Base-by-base conservation (phyloP, 768 basidiomycete species). In the Kwoniella bestiolae region DNA sequence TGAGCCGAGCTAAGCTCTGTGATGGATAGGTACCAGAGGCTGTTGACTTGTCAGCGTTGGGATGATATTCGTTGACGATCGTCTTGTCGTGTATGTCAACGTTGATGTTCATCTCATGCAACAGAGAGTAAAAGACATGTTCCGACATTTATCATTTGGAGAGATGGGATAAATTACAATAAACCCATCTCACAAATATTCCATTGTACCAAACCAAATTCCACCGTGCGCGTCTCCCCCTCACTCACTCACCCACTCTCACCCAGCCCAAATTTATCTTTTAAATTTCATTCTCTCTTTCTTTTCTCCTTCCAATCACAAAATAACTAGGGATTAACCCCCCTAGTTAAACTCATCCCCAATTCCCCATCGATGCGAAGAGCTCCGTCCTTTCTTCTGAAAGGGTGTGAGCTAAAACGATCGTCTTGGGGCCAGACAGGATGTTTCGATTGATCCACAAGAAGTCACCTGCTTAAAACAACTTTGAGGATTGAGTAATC, bases 391-490 rank as follows among this genome's bases (percentile, higher is more conserved):
- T 60, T 29, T 28, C 23, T 9, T n/a, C n/a, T n/a, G n/a, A n/a
- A n/a, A 51, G 23, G 52, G 57, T 14, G 58, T 71, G 68, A 70
- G 68, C 73, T 64, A 46, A 44, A 23, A 56, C 67, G 50, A 45
- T 55, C 35, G 26, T 60, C 47, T 59, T 60, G 73, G 68, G 74
- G 77, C 77, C 77, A 78, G 77, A 78, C 77, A 78, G 65, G 74
- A 70, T 67, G 72, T 69, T 57, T 75, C 55, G 76, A 77, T 32
- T 47, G 46, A 74, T 28, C 63, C 16, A 53, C 31, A 18, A 26
- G 44, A 52, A 51, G 71, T 58, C 70, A 66, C 59, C 68, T 65
- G 65, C 65, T 74, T 75, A 78, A 78, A 78, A 78, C 77, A 78
- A 74, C 77, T 72, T 64, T 72, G 74, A 61, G 71, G 77, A 75